Percentiles rank a stretch among this genome's conserved stretches.
Conservation (phyloP, 2,329 filamentous ascomycete species). For the Ceratocystis variospora region DNA sequence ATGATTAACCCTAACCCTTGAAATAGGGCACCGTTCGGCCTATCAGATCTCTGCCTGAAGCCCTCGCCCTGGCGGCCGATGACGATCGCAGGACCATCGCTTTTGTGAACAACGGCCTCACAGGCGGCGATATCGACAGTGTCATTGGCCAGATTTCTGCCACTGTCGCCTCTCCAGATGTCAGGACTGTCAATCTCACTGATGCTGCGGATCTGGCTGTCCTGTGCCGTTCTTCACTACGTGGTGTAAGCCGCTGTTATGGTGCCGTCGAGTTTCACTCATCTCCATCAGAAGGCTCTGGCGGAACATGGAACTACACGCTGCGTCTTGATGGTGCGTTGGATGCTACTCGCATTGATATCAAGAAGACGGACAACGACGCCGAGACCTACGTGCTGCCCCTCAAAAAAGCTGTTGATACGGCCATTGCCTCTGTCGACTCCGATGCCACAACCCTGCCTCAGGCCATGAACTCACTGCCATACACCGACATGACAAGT, state of each 20-base stretch:
- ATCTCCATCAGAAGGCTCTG: constrained; percentile 56
- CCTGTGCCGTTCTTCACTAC: constrained; percentile 48
- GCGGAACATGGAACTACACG: constrained; percentile 72
- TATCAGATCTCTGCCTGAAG: constrained; percentile 51
- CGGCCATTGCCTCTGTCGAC: constrained; percentile 47
- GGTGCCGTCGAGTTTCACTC: constrained; percentile 61
- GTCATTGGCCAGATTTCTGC: constrained; percentile 51
- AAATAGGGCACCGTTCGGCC: constrained; percentile 37
- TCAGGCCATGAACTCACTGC: constrained; percentile 47
- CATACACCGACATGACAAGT: constrained; percentile 59
- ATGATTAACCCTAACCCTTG: constrained; percentile 3
- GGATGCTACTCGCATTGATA: constrained; percentile 44
- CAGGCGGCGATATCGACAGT: constrained; percentile 54
- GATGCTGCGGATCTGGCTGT: constrained; percentile 44
- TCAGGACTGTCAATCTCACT: constrained; percentile 40
- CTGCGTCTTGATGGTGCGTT: constrained; percentile 62
- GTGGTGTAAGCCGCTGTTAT: constrained; percentile 58
- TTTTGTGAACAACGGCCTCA: constrained; percentile 62
- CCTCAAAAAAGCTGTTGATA: constrained; percentile 64
- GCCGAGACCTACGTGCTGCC: constrained; percentile 66
- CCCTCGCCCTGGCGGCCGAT: constrained; percentile 41
- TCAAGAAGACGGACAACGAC: constrained; percentile 54
- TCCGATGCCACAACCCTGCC: constrained; percentile 29
- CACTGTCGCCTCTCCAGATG: constrained; percentile 43
- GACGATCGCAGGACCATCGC: constrained; percentile 53